Conservation (phyloP, 495 filamentous ascomycete species). For the Astrothelium subdiscretum region DNA sequence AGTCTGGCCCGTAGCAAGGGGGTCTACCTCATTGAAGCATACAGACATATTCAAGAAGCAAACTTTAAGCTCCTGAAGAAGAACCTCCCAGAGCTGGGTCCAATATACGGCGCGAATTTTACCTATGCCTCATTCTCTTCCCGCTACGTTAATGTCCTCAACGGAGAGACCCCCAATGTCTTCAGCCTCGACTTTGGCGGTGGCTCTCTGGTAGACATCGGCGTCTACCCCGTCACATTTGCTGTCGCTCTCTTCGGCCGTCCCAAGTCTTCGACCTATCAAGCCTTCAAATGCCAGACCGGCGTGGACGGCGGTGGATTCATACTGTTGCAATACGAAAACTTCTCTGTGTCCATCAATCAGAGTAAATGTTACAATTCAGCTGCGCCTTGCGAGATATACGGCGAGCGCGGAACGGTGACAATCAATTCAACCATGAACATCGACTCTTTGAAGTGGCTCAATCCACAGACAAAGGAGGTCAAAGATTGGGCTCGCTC, state of each 20-base stretch:
- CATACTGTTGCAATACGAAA: slow-evolving; percentile 23
- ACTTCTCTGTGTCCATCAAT: slow-evolving; percentile 23
- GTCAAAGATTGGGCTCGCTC: slow-evolving; percentile 17
- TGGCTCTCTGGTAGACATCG: slow-evolving; percentile 21
- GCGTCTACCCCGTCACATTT: slow-evolving; percentile 22
- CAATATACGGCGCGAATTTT: slow-evolving; percentile 24
- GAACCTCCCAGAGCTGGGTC: slow-evolving; percentile 12
- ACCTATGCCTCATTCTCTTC: slow-evolving; percentile 24
- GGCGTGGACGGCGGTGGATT: slow-evolving; percentile 27
- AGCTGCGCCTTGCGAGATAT: slow-evolving; percentile 22
- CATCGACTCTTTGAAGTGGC: slow-evolving; percentile 21
- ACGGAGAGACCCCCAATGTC: slow-evolving; percentile 20
- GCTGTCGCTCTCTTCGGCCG: slow-evolving; percentile 20
- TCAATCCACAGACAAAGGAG: slow-evolving; percentile 21
- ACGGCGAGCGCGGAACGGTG: slow-evolving; percentile 27
- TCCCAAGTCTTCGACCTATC: slow-evolving; percentile 20
- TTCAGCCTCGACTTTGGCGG: slow-evolving; percentile 19
- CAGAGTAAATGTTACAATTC: slow-evolving; percentile 22
- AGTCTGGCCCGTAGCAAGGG: slow-evolving; percentile 16
- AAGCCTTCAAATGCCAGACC: slow-evolving; percentile 21
- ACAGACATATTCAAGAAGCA: slow-evolving; percentile 25
- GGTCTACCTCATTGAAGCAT: slow-evolving; percentile 27
- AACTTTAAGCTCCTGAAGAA: slow-evolving; percentile 20
- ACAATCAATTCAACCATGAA: slow-evolving; percentile 25
- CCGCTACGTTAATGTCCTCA: slow-evolving; percentile 25